phyloP scores from a whole-genome alignment of 495 filamentous ascomycete genomes.

The Tuber aestivum region DNA sequence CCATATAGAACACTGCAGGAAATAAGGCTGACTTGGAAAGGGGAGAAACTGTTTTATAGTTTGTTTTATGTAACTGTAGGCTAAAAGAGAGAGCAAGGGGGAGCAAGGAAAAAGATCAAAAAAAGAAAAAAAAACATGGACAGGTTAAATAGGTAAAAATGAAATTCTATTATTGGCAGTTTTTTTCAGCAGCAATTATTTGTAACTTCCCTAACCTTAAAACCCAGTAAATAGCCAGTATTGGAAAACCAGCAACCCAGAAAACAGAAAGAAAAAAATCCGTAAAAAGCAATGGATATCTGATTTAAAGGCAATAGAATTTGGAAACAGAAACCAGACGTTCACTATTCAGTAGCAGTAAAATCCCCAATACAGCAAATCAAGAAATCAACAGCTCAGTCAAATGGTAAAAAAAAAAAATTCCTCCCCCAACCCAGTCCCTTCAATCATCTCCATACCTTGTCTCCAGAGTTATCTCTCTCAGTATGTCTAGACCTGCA shows the following conservation, averaged over 20 bases:
- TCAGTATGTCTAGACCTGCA: neutral
- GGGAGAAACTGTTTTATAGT: no score
- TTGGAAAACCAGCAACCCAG: neutral
- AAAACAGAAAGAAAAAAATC: neutral
- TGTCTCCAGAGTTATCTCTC: neutral
- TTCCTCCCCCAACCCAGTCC: neutral
- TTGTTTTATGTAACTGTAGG: no score
- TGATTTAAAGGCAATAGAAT: neutral
- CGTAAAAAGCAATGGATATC: neutral
- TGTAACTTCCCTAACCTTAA: no score
- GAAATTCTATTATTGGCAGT: neutral
- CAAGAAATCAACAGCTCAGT: neutral
- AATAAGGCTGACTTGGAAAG: no score
- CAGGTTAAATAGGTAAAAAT: no score
- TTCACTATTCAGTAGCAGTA: neutral
- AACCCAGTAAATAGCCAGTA: neutral
- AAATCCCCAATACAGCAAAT: neutral
- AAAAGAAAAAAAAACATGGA: no score
- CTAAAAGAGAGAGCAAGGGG: no score
- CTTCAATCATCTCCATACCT: neutral
- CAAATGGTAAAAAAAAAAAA: neutral
- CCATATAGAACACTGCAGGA: no score
- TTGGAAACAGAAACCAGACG: neutral
- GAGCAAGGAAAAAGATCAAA: no score
- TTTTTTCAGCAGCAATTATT: neutral